phyloP scores from a whole-genome alignment of 2,329 filamentous ascomycete genomes.

The Kalmusia sp. region DNA sequence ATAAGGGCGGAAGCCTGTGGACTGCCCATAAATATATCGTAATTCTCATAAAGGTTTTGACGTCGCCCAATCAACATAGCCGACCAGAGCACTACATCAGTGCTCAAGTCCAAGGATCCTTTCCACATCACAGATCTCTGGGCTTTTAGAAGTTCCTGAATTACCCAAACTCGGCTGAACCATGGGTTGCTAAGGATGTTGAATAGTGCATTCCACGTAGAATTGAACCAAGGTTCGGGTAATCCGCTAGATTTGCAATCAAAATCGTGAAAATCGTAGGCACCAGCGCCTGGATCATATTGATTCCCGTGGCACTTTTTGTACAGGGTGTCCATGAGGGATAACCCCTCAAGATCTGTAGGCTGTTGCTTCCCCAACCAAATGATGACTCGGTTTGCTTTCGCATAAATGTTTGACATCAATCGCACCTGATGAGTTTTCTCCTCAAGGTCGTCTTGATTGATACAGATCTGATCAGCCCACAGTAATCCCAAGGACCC shows the following conservation, averaged over 20 bases:
- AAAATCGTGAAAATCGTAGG: background rate
- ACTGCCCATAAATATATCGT: constrained; percentile 1
- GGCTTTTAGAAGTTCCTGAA: constrained; percentile 14
- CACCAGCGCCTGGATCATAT: constrained; percentile 1
- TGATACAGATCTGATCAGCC: constrained; percentile 12
- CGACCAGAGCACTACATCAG: constrained; percentile 10
- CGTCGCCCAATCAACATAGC: constrained; percentile 12
- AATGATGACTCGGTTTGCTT: constrained; percentile 14
- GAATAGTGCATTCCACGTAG: constrained; percentile 6
- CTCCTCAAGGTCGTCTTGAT: constrained; percentile 14
- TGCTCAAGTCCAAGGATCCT: constrained; percentile 7
- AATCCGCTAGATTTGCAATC: constrained; percentile 1
- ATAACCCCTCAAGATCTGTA: background rate
- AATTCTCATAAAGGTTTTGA: constrained; percentile 12
- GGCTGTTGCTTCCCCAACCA: constrained; percentile 15
- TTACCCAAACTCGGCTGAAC: constrained; percentile 15
- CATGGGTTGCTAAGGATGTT: constrained; percentile 11
- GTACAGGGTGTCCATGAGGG: background rate
- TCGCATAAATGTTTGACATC: constrained; percentile 18
- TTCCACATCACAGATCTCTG: constrained; percentile 12
- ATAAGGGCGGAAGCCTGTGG: constrained; percentile 8
- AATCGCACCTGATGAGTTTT: constrained; percentile 17
- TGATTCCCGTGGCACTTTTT: background rate
- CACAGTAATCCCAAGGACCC: constrained; percentile 3
- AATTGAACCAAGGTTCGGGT: background rate